Evolutionary conservation across 257 asterid genomes (phyloP), one percentile per base, ranked within the genome.

Genomic region (Ophiorrhiza pumila): DNA sequence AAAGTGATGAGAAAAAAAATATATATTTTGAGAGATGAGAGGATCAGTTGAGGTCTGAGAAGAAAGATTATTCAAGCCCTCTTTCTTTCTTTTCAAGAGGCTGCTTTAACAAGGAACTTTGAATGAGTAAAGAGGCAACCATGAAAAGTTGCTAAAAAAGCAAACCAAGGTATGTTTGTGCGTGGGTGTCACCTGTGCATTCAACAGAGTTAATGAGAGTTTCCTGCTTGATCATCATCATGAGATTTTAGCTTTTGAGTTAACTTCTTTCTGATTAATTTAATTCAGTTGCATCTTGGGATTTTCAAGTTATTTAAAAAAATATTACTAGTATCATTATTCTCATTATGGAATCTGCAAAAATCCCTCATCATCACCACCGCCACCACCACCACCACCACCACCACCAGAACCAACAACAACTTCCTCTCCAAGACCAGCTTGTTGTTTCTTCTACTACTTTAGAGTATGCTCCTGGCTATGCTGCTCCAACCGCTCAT

Each of bases 321-420:
- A 77, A 79, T 72, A 80, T 77, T 78, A 83, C 52, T 35, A 10
- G 27, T 29, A 25, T 74, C 14, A 61, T 37, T 35, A 13, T 32
- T 18, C 75, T 75, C 80, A 76, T 85, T 68, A 91, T 90, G 97
- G 97, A 90, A 78, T 84, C 91, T 81, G 86, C 91, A 78, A 82
- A 86, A 68, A 80, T 81, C 82, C 91, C 85, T 78, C 84, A 76
- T 61, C 76, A 74, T 50, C 75, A 35, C 50, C 65, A 53, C 74
- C 73, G 7, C 20, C 49, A 52, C 49, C 73, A 62, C 10, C 55
- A 49, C 80, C 90, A 83, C 76, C 84, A 77, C 66, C 75, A 76
- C 23, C 72, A 37, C 71, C 35, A 52, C 72, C 34, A 20, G 31
- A 8, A 14, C 20, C 37, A 50, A 50, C 56, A 49, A 49, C 57